Evolutionary conservation across 2,329 filamentous ascomycete species (phyloP).

Genomic region (Cordyceps sp.): DNA sequence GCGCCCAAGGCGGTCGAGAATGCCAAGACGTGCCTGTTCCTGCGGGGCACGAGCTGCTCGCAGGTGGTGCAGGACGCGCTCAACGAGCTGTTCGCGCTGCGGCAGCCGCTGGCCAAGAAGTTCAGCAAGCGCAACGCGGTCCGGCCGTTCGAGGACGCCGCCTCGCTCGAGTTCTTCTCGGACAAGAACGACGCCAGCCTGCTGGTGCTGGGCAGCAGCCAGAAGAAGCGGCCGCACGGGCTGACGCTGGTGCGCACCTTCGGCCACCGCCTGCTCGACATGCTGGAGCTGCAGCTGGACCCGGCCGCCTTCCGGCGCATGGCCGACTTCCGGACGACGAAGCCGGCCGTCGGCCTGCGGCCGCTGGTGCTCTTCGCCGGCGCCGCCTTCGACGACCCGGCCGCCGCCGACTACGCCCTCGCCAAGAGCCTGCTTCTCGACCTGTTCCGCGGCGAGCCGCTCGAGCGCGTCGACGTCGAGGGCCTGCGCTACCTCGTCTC

Average conservation of each 20-base stretch:
- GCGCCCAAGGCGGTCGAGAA: slow-evolving; percentile 82
- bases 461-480: slow-evolving; percentile 80
- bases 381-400: slow-evolving; percentile 70
- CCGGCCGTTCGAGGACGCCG: slow-evolving; percentile 82
- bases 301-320: slow-evolving; percentile 53
- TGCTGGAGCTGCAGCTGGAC: slow-evolving; percentile 81
- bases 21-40: slow-evolving; percentile 75
- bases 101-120: slow-evolving; percentile 69
- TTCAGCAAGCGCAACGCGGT: slow-evolving; percentile 96
- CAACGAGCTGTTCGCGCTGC: slow-evolving; percentile 70
- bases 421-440: slow-evolving; percentile 80
- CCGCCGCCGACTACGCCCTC: slow-evolving; percentile 63
- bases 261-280: slow-evolving; percentile 76
- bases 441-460: slow-evolving; percentile 67
- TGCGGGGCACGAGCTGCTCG: slow-evolving; percentile 74
- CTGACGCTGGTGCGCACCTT: slow-evolving; percentile 74
- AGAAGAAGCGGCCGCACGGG: slow-evolving; percentile 90
- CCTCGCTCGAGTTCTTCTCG: slow-evolving; percentile 84
- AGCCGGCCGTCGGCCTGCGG: slow-evolving; percentile 66
- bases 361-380: slow-evolving; percentile 88
- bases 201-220: slow-evolving; percentile 68
- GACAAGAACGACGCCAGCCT: slow-evolving; percentile 90
- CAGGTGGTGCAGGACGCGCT: slow-evolving; percentile 70
- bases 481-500: slow-evolving; percentile 83
- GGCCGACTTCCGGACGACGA: slow-evolving; percentile 59